Evolutionary conservation across 306 rosid species (phyloP).

Genomic region (Urtica urens): DNA sequence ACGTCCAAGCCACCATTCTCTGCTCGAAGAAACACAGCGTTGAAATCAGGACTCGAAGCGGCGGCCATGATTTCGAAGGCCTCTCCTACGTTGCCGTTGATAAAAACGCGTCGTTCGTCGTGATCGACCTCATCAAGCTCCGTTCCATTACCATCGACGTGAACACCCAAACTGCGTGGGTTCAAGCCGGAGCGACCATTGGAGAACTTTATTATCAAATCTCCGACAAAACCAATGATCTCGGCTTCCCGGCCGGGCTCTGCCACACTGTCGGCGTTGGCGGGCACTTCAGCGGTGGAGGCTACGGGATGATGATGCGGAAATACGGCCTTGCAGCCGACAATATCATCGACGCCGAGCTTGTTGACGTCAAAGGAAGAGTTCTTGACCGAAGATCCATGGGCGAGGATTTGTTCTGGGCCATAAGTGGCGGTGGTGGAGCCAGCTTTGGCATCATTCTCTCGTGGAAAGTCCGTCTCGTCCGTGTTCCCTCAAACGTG

Average conservation of each 20-base stretch:
- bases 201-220: slow-evolving; percentile 45
- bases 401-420: slow-evolving; percentile 54
- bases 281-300: slow-evolving; percentile 41
- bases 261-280: slow-evolving; percentile 37
- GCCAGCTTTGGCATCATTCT: slow-evolving; percentile 37
- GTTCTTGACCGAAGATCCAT: slow-evolving; percentile 24
- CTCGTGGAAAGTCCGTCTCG: slow-evolving; percentile 32
- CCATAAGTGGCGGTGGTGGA: slow-evolving; percentile 46
- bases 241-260: slow-evolving; percentile 39
- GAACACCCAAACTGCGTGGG: slow-evolving; percentile 36
- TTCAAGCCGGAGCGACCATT: slow-evolving; percentile 41
- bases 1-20: slow-evolving; percentile 10
- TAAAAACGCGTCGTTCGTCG: background rate
- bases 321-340: slow-evolving; percentile 38
- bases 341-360: slow-evolving; percentile 28
- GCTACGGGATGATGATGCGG: slow-evolving; percentile 28
- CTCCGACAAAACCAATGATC: slow-evolving; percentile 26
- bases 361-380: slow-evolving; percentile 27
- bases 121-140: slow-evolving; percentile 12
- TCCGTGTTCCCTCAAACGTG: slow-evolving; percentile 21
- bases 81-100: slow-evolving; percentile 3
- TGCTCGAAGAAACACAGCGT: slow-evolving; percentile 9
- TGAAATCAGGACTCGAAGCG: slow-evolving; percentile 14
- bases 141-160: background rate
- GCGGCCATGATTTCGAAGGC: slow-evolving; percentile 19